Conservation (phyloP, 2,329 filamentous ascomycete species). For the Exophiala aquamarina region DNA sequence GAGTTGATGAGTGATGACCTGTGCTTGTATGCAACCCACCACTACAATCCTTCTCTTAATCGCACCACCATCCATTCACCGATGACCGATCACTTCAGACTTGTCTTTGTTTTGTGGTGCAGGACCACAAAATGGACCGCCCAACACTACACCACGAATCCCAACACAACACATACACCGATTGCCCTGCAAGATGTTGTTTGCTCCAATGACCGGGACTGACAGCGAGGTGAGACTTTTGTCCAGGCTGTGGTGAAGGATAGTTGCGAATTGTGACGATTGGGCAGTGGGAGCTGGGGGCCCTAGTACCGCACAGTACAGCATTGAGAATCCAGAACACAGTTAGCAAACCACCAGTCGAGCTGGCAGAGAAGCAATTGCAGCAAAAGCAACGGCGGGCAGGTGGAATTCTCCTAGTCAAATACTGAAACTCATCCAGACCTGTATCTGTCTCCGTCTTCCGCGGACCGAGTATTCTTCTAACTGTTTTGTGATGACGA, state of each 20-base stretch:
- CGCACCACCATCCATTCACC: constrained; percentile 6
- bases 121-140: no score
- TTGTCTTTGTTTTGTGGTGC: not conserved
- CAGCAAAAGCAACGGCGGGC: constrained; percentile 8
- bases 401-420: constrained; percentile 17
- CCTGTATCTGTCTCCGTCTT: not conserved
- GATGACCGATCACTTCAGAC: constrained; percentile 7
- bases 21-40: constrained; percentile 24
- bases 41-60: constrained; percentile 20
- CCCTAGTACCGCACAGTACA: constrained; percentile 1
- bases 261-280: no score
- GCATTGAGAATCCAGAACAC: constrained; percentile 4
- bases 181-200: not conserved
- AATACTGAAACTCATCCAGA: constrained; percentile 11
- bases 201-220: not conserved
- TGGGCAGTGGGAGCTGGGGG: no score
- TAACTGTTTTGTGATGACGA: no score
- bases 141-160: no score
- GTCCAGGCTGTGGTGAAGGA: no score
- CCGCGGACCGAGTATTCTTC: not conserved
- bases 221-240: no score
- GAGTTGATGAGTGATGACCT: constrained; percentile 28
- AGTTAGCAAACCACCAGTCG: constrained; percentile 2
- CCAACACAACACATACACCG: constrained; percentile 5
- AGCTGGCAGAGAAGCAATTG: constrained; percentile 6